A percentile compares a stretch with the other conserved stretches of the same genome.
These are phyloP conservation scores for Jatropha multifida DNA, from an alignment of 441 rosid genomes.

Conservation along the genomic window DNA sequence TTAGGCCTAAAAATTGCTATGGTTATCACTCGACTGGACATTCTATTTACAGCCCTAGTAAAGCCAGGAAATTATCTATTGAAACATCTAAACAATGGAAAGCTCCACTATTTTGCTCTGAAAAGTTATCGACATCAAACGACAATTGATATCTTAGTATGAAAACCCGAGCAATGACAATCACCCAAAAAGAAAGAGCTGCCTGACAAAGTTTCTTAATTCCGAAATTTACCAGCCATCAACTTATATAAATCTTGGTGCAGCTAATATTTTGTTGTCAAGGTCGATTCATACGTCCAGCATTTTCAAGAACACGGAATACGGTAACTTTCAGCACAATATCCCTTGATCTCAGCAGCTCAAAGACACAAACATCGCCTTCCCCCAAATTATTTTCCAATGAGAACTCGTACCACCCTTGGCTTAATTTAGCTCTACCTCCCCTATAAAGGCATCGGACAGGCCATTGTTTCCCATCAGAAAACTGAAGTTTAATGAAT, in stretches of 20 bases:
- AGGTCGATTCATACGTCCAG: constrained; percentile 30
- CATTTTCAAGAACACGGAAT: constrained; percentile 56
- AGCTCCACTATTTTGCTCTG: constrained; percentile 29
- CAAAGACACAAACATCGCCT: constrained; percentile 94
- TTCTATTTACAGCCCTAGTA: constrained; percentile 43
- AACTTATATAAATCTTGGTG: constrained; percentile 16
- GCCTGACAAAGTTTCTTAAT: constrained; percentile 23
- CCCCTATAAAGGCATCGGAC: constrained; percentile 87
- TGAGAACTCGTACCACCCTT: constrained; percentile 94
- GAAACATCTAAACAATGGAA: constrained; percentile 30
- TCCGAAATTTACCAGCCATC: constrained; percentile 27
- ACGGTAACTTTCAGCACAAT: constrained; percentile 82
- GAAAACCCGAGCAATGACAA: constrained; percentile 16
- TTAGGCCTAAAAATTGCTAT: constrained; percentile 19
- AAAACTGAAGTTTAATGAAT: constrained; percentile 77
- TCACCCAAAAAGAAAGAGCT: constrained; percentile 21
- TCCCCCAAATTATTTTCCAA: constrained; percentile 89
- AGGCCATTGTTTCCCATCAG: constrained; percentile 90
- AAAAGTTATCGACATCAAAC: constrained; percentile 30
- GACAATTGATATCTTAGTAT: constrained; percentile 13
- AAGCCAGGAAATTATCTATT: constrained; percentile 32
- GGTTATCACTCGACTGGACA: constrained; percentile 31
- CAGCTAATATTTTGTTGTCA: constrained; percentile 21
- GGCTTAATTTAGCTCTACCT: constrained; percentile 91
- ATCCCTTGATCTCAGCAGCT: constrained; percentile 72